Percentiles rank a stretch among this genome's conserved stretches.
These are phyloP conservation scores for Pholiota adiposa DNA, from an alignment of 1,284 basidiomycete genomes.

Conservation along the genomic window DNA sequence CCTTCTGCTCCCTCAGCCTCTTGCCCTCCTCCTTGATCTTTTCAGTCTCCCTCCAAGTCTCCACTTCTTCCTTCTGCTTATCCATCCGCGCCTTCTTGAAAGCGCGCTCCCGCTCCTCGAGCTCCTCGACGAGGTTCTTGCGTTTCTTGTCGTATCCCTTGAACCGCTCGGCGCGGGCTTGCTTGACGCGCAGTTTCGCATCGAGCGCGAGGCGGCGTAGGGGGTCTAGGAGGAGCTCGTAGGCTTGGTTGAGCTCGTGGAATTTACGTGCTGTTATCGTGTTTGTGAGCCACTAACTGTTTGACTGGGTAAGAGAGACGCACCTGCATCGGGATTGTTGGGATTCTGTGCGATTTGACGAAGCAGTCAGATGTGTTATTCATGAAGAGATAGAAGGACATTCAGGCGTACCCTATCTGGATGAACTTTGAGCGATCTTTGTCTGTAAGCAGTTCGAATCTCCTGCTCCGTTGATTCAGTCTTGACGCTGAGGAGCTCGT, in stretches of 20 bases:
- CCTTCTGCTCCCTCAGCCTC: conserved; percentile 69
- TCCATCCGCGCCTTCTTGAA: conserved; percentile 76
- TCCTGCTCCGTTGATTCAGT: conserved; percentile 80
- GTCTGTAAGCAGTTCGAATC: conserved; percentile 83
- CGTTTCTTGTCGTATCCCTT: conserved; percentile 80
- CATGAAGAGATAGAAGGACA: conserved; percentile 35
- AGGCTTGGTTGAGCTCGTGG: conserved; percentile 85
- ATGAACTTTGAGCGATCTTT: conserved; percentile 85
- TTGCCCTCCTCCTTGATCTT: conserved; percentile 80
- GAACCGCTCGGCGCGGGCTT: conserved; percentile 74
- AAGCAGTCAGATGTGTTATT: conserved; percentile 25
- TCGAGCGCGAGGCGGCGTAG: conserved; percentile 84
- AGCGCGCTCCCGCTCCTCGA: conserved; percentile 81
- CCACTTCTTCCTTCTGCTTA: conserved; percentile 59
- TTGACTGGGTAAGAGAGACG: conserved; percentile 15
- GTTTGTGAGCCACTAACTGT: not conserved
- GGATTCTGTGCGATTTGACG: conserved; percentile 56
- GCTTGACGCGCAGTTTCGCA: conserved; percentile 75
- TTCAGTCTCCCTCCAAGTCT: conserved; percentile 68
- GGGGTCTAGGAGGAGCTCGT: conserved; percentile 85
- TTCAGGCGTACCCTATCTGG: conserved; percentile 71
- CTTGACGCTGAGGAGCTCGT: conserved; percentile 73
- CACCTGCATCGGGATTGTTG: conserved; percentile 79
- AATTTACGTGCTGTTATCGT: conserved; percentile 71
- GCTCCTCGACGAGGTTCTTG: conserved; percentile 81